These are phyloP conservation scores for Tephrocybe rancida DNA, from an alignment of 768 basidiomycete species.

Conservation along the genomic window DNA sequence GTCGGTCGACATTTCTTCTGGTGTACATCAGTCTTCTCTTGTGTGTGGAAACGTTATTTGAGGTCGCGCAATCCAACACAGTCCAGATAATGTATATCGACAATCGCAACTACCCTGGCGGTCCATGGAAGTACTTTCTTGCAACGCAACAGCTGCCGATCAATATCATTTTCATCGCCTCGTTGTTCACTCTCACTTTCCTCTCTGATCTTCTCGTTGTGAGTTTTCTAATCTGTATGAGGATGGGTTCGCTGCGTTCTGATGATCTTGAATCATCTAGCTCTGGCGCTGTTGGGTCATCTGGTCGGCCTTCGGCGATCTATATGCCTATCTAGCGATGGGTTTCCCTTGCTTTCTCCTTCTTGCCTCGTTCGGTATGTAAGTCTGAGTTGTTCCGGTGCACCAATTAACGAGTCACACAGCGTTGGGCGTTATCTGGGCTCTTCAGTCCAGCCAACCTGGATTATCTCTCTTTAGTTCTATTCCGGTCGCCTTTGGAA, in stretches of 20 bases:
- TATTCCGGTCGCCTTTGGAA: conserved; percentile 33
- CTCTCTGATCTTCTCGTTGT: conserved; percentile 43
- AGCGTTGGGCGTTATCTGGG: conserved; percentile 44
- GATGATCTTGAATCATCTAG: conserved; percentile 18
- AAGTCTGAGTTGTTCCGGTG: background rate
- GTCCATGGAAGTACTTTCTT: conserved; percentile 37
- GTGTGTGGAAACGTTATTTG: too few species aligned
- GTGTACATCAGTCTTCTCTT: too few species aligned
- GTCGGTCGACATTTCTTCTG: too few species aligned
- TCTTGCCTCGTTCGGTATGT: conserved; percentile 42
- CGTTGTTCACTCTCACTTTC: conserved; percentile 34
- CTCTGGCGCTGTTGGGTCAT: conserved; percentile 50
- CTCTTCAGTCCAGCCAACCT: conserved; percentile 40
- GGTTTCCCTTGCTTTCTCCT: conserved; percentile 36
- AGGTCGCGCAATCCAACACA: conserved; percentile 34
- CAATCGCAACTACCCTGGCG: conserved; percentile 30
- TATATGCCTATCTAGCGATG: conserved; percentile 29
- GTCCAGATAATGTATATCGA: conserved; percentile 32
- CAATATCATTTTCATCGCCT: conserved; percentile 35
- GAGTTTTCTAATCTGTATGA: conserved; percentile 9
- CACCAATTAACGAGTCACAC: background rate
- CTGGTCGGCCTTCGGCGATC: conserved; percentile 35
- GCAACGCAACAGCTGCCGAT: conserved; percentile 31
- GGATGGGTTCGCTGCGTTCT: background rate
- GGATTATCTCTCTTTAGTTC: conserved; percentile 37